Percentiles rank a stretch among this genome's conserved stretches.
phyloP scores from a whole-genome alignment of 345 rosid genomes.

The Euphorbia peplus region DNA sequence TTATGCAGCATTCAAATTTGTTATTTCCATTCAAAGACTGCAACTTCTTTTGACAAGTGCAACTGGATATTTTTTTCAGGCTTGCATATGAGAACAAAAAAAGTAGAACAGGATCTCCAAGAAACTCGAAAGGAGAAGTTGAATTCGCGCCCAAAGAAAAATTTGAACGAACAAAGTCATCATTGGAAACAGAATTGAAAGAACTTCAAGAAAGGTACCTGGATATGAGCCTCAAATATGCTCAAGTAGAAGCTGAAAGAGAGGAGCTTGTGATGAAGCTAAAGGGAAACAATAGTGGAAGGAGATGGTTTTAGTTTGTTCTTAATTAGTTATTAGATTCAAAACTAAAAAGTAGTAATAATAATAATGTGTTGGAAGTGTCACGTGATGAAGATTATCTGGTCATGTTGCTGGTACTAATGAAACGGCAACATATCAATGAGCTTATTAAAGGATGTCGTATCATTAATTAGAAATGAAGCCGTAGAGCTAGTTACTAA shows the following conservation, averaged over 20 bases:
- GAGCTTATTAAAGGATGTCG: too few species aligned
- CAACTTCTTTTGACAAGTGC: neutral
- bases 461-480: too few species aligned
- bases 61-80: neutral
- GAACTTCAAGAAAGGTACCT: conserved; percentile 54
- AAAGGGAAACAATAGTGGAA: conserved; percentile 35
- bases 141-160: conserved; percentile 44
- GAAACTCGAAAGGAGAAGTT: conserved; percentile 33
- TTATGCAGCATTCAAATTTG: neutral
- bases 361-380: too few species aligned
- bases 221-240: conserved; percentile 61
- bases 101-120: conserved; percentile 23
- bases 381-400: too few species aligned
- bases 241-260: conserved; percentile 56
- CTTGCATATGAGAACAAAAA: conserved; percentile 1
- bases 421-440: too few species aligned
- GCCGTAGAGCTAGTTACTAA: too few species aligned
- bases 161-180: conserved; percentile 43
- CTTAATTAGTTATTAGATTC: too few species aligned
- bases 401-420: too few species aligned
- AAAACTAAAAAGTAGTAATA: too few species aligned
- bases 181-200: conserved; percentile 49
- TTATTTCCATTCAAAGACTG: neutral
- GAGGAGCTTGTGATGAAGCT: conserved; percentile 67
- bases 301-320: conserved; percentile 34